Evolutionary conservation across 352 stramenopile genomes (phyloP), one percentile per base, ranked within the genome.

Genomic region (Globisporangium camurandrum): DNA sequence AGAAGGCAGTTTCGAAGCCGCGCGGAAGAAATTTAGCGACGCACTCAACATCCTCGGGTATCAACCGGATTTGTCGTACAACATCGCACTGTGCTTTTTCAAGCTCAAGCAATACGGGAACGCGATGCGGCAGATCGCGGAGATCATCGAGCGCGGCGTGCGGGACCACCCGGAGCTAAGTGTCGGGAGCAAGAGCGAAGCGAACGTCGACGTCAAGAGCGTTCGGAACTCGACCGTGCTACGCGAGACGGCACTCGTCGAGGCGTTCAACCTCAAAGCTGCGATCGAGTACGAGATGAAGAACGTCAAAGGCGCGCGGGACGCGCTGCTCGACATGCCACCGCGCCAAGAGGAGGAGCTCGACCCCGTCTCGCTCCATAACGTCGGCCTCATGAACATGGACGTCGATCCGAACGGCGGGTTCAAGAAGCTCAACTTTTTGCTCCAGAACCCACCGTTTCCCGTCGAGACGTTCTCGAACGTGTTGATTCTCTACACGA

Each of bases 381-480:
- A 92, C 57, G 77, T 95, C 56, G 94, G 77, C 0, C 77, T 98
- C 26, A 90, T 98, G 67, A 91, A 97, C 63, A 96, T 98, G 75
- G 87, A 97, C 22, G 70, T 95, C 37, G 90, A 98, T 53, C 90
- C 93, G 17, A 92, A 86, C 33, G 75, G 73, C 19, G 90, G 86
- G 46, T 98, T 98, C 62, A 88, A 97, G 61, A 98, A 98, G 59
- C 73, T 98, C 43, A 97, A 96, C 49, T 97, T 95, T 39, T 48
- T 98, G n/a, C 60, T 98, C 41, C 69, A 85, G 31, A 96, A 97
- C 62, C 87, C 91, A 19, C 90, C 95, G 16, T 98, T 97, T 57
- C 94, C 95, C 0, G 86, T 96, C 4, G 93, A 98, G 55, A 98
- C 93, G 10, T 97, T 98, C 54, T 88, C 86, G 3, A 98, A 98